Evolutionary conservation across 257 asterid species (phyloP).

Genomic region (Paraleonurus japonicus): DNA sequence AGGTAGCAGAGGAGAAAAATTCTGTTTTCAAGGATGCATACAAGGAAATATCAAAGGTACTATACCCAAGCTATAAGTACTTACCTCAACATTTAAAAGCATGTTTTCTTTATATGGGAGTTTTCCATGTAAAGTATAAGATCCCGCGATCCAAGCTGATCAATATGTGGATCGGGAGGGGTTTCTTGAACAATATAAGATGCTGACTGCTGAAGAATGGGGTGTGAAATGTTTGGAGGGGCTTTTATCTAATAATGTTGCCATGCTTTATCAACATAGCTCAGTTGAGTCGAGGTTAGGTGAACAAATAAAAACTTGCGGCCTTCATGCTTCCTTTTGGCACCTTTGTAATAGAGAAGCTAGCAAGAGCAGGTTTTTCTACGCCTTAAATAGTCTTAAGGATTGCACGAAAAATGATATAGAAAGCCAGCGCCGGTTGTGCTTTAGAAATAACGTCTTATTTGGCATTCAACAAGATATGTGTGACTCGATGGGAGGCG

Average conservation of each 20-base stretch:
- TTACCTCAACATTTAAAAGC: slow-evolving; percentile 19
- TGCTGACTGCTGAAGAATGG: not conserved
- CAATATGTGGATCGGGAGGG: slow-evolving; percentile 20
- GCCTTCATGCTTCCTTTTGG: slow-evolving; percentile 18
- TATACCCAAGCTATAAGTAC: slow-evolving; percentile 26
- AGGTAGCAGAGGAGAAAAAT: not conserved
- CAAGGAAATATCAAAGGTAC: not conserved
- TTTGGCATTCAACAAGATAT: slow-evolving; percentile 4
- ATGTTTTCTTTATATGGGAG: slow-evolving; percentile 30
- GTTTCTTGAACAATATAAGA: not conserved
- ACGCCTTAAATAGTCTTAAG: not conserved
- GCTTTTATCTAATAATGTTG: slow-evolving; percentile 10
- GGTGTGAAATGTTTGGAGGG: slow-evolving; percentile 12
- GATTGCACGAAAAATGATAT: not conserved
- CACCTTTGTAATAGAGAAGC: slow-evolving; percentile 3
- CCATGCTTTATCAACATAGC: not conserved
- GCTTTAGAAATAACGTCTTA: slow-evolving; percentile 1
- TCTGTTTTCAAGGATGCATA: not conserved
- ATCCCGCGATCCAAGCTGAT: slow-evolving; percentile 15
- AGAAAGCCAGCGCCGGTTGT: not conserved
- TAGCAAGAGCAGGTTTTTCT: not conserved
- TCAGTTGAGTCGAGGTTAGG: not conserved
- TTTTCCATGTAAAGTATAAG: slow-evolving; percentile 12
- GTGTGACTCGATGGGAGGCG: not conserved
- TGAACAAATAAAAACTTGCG: not conserved